phyloP scores from a whole-genome alignment of 768 basidiomycete species.

The Lactifluus piperatus region DNA sequence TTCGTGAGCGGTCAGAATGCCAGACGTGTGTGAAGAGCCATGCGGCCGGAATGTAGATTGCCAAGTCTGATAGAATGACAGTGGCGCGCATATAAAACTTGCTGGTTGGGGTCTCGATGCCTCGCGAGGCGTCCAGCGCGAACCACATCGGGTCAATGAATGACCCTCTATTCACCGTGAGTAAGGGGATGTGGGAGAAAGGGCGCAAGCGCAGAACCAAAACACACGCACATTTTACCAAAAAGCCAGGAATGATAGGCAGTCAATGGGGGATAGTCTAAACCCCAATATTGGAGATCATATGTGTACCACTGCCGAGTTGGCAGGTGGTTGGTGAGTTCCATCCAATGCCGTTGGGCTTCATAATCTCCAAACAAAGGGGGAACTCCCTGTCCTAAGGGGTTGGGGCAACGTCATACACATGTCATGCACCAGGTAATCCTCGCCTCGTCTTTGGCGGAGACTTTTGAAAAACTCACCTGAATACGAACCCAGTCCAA shows the following conservation, averaged over 20 bases:
- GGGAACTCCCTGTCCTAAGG: conserved; percentile 56
- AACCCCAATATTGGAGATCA: conserved; percentile 85
- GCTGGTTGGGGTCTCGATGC: conserved; percentile 56
- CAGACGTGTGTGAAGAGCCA: conserved; percentile 56
- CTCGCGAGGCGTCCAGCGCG: conserved; percentile 57
- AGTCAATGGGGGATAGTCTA: conserved; percentile 92
- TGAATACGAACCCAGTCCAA: conserved; percentile 75
- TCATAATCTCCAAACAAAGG: conserved; percentile 92
- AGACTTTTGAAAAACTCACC: conserved; percentile 41
- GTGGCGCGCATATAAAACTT: conserved; percentile 76
- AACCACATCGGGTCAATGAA: conserved; percentile 58
- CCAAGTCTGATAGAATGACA: conserved; percentile 57
- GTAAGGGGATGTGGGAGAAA: neutral
- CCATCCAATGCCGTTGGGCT: conserved; percentile 95
- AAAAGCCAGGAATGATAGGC: conserved; percentile 85
- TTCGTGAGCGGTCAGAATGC: conserved; percentile 59
- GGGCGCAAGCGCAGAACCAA: neutral
- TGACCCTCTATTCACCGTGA: conserved; percentile 34
- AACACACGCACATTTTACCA: conserved; percentile 53
- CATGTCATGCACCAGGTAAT: neutral
- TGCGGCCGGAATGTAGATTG: conserved; percentile 71
- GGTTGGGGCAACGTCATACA: neutral
- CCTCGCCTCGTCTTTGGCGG: neutral
- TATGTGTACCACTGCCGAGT: conserved; percentile 77
- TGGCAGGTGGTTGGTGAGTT: conserved; percentile 73